Percentiles rank a stretch among this genome's conserved stretches.
Evolutionary conservation across 352 stramenopile genomes (phyloP).

Genomic region (Plasmopara muralis): DNA sequence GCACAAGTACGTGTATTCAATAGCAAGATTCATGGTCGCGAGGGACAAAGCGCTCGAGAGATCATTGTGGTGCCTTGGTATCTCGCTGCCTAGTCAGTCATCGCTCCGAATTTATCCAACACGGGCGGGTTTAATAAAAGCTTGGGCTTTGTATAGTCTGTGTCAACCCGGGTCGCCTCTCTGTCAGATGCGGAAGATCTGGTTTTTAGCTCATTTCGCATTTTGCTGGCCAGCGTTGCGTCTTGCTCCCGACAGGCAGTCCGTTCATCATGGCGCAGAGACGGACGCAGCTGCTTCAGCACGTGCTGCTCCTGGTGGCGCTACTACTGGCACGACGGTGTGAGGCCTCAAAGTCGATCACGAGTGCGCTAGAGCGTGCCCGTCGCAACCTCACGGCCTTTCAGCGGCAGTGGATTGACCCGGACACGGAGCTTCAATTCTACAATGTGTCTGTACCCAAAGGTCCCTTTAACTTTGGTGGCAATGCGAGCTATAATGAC

Average conservation of each 20-base stretch:
- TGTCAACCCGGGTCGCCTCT: conserved; percentile 13
- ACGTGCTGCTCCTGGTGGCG: conserved; percentile 15
- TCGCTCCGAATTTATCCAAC: conserved; percentile 27
- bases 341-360: conserved; percentile 23
- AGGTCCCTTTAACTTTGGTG: conserved; percentile 36
- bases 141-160: conserved; percentile 6
- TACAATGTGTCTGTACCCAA: conserved; percentile 41
- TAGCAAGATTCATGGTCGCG: conserved; percentile 1
- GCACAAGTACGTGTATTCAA: too few species aligned
- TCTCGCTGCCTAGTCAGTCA: conserved; percentile 1
- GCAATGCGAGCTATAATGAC: conserved; percentile 19
- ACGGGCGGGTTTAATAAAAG: background rate
- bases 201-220: conserved; percentile 29
- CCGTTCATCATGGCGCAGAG: conserved; percentile 11
- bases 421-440: conserved; percentile 52
- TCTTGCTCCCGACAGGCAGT: conserved; percentile 7
- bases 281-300: conserved; percentile 4
- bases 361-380: conserved; percentile 16
- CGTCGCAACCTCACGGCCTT: conserved; percentile 38
- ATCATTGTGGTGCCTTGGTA: conserved; percentile 14
- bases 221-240: conserved; percentile 27
- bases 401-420: conserved; percentile 65
- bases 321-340: conserved; percentile 10
- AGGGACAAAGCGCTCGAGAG: conserved; percentile 8
- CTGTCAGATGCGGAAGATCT: conserved; percentile 28